These are phyloP conservation scores for Apophysomyces ossiformis DNA, from an alignment of 371 early-diverging fungal species.

Conservation along the genomic window DNA sequence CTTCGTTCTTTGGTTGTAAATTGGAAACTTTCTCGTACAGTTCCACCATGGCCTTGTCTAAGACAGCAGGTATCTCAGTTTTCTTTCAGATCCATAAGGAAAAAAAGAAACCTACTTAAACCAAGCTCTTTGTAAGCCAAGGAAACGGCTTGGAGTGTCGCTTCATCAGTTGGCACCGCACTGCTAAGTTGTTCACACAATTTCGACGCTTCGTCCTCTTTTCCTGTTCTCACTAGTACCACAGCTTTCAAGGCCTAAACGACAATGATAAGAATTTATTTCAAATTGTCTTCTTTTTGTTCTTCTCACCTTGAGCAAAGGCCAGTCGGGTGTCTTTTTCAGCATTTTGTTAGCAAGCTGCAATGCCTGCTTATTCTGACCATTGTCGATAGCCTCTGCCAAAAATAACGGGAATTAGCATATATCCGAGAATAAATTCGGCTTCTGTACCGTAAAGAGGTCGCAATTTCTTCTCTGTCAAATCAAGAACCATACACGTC, in stretches of 20 bases:
- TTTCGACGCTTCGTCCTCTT: constrained; percentile 68
- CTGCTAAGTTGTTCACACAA: constrained; percentile 75
- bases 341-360: constrained; percentile 70
- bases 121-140: constrained; percentile 69
- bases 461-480: constrained; percentile 49
- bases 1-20: constrained; percentile 72
- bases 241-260: constrained; percentile 84
- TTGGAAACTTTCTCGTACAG: constrained; percentile 77
- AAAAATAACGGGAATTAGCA: neutral
- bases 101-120: constrained; percentile 50
- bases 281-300: neutral
- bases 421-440: no score
- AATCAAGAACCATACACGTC: constrained; percentile 17
- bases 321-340: constrained; percentile 70
- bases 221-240: constrained; percentile 71
- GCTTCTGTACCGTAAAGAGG: constrained; percentile 49
- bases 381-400: constrained; percentile 77
- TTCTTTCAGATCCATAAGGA: neutral
- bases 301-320: constrained; percentile 63
- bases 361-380: constrained; percentile 71
- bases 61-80: neutral
- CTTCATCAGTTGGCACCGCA: constrained; percentile 69
- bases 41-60: constrained; percentile 70
- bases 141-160: constrained; percentile 76
- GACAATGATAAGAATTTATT: neutral